Percentiles rank a stretch among this genome's conserved stretches.
Conservation (phyloP, 768 basidiomycete genomes). For the Mrakia gelida region DNA sequence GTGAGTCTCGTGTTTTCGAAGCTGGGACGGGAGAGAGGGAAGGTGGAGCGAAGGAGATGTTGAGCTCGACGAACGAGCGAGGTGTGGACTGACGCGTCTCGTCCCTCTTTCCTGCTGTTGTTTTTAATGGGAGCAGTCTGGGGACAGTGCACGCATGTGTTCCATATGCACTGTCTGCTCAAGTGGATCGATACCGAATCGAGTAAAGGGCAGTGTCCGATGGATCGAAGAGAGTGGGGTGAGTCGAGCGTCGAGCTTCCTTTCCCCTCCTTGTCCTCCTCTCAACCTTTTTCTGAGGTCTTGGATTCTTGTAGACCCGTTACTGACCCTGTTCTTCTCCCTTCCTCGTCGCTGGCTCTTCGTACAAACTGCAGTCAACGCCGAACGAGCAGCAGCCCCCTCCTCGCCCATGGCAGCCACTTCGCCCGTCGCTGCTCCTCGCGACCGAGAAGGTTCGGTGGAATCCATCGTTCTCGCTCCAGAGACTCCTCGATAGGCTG, state of each 20-base stretch:
- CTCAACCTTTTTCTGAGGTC: neutral
- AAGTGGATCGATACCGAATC: conserved; percentile 90
- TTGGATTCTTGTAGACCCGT: too few species aligned
- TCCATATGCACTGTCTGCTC: conserved; percentile 96
- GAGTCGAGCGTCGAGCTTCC: conserved; percentile 40
- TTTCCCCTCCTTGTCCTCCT: neutral
- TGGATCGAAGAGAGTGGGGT: conserved; percentile 95
- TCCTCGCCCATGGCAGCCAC: conserved; percentile 20
- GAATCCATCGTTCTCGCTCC: neutral
- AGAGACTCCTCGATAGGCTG: neutral
- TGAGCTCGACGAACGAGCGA: too few species aligned
- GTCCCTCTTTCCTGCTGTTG: conserved; percentile 13
- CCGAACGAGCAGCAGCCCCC: conserved; percentile 16
- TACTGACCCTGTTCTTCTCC: neutral
- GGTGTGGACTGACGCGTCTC: too few species aligned
- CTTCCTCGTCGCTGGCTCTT: neutral
- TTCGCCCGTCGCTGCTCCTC: neutral
- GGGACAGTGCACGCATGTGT: conserved; percentile 95
- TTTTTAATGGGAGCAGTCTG: conserved; percentile 58
- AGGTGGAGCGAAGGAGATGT: too few species aligned
- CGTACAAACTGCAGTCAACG: conserved; percentile 24
- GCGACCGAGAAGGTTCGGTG: neutral
- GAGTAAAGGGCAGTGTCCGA: conserved; percentile 95
- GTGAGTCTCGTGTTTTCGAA: conserved; percentile 49
- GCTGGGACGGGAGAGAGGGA: too few species aligned